Base-by-base conservation (phyloP, 768 basidiomycete species). In the Chalciporus pseudorubinellus region DNA sequence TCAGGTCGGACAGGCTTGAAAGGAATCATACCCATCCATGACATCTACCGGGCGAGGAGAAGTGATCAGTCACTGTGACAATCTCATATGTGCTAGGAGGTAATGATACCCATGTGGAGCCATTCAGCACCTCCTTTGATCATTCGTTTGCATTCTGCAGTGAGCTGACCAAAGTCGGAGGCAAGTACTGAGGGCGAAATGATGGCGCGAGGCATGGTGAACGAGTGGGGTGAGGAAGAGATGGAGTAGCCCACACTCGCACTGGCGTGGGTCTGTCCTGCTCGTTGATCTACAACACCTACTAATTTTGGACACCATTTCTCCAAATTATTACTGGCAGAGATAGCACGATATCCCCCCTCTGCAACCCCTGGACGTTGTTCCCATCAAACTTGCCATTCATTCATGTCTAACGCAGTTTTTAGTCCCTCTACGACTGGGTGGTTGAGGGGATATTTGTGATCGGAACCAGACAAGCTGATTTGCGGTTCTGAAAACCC, bases 141-240 rank as follows among this genome's bases (percentile, higher is more conserved):
- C 94, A 99, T 98, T 44, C 94, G 81, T 67, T 89, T 87, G 74
- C 97, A 97, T 83, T 99, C 97, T 61, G 87, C 87, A 45, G 85
- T 87, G 60, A 99, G 83, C 64, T 95, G 87, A 38, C 93, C 95
- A 72, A 99, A 95, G 76, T 99, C 94, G 11, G 91, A 94, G 50
- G 97, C 95, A 16, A 99, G 87, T 39, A 98, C 93, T 4, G 95
- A 98, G 19, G 97, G 97, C 10, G 95, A 87, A 69, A 99, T 92
- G 74, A 98, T 98, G 13, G 92, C 84, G 59, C 80, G 83, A 59
- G 85, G 88, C 92, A 95, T 95, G 48, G 43, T 48, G 53, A 52
- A 34, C 12, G 48, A 47, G 39, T 47, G 47, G 49, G 44, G 44
- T 19, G n/a, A 46, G 36, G 47, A 10, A 58, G 41, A 51, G 48